Percentiles rank a stretch among this genome's conserved stretches.
These are phyloP conservation scores for Diaporthe citri DNA, from an alignment of 2,329 filamentous ascomycete genomes.

Conservation along the genomic window DNA sequence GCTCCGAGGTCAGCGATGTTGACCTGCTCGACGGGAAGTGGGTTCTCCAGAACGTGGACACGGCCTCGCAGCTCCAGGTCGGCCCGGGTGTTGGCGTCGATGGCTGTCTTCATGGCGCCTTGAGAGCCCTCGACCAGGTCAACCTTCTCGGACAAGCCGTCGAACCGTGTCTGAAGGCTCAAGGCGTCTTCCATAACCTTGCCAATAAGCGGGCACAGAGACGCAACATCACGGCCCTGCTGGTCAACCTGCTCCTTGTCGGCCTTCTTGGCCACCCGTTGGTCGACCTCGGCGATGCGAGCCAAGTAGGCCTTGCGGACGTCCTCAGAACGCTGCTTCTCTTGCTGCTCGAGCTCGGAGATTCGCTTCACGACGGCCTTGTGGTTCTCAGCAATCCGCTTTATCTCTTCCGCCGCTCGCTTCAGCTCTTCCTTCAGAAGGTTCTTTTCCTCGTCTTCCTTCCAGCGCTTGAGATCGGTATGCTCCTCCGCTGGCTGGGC, in stretches of 20 bases:
- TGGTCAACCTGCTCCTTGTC: background rate
- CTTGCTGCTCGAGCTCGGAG: background rate
- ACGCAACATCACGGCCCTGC: background rate
- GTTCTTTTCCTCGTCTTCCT: background rate
- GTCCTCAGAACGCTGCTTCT: no score
- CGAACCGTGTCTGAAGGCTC: background rate
- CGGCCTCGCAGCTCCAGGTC: background rate
- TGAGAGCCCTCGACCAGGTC: background rate
- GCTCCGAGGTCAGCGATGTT: background rate
- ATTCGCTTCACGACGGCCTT: background rate
- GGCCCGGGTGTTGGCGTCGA: background rate
- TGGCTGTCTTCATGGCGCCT: no score
- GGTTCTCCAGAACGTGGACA: background rate
- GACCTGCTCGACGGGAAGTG: background rate
- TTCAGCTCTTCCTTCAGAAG: background rate
- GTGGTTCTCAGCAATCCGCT: background rate
- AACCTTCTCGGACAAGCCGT: background rate
- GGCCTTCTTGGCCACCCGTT: background rate
- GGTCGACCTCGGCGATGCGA: background rate
- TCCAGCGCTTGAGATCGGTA: no score
- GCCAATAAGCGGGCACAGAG: background rate
- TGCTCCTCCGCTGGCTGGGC: no score
- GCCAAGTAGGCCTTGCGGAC: no score
- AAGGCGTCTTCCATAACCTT: background rate
- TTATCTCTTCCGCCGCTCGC: background rate